Evolutionary conservation across 306 rosid genomes (phyloP), one percentile per base, ranked within the genome.

Genomic region (Quercus robur): DNA sequence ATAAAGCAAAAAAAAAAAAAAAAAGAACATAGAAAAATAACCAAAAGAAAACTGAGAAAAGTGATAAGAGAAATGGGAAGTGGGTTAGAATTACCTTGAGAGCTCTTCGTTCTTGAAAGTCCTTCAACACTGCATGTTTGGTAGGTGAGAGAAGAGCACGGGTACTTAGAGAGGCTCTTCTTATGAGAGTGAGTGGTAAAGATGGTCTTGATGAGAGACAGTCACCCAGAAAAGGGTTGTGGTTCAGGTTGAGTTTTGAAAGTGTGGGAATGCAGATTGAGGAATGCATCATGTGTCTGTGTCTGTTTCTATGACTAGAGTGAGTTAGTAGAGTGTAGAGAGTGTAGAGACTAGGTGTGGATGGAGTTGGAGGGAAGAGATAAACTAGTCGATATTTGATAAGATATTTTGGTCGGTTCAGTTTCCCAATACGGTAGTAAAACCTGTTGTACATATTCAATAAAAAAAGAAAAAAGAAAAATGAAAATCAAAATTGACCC

Each of bases 51-150:
- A 41, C 77, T 15, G 15, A n/a, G 52, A 66, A 15, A 52, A 19
- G 1, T 17, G 46, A 73, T 5, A 3, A 52, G 28, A 21, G 46
- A 12, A 77, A 56, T 1, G 31, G 17, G 30, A 77, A 68, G 33
- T 44, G 79, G 44, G 44, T 62, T 78, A 38, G 33, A 21, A 71
- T 74, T 75, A 94, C 99, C 95, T 94, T 94, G 83, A 94, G 97
- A 73, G 99, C 97, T 73, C 78, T 87, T 70, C 88, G 81, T 44
- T 94, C 84, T 13, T 84, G 89, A 76, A 94, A 92, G 23, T 86
- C 93, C 78, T 87, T 90, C 80, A 94, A 77, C 67, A 94, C 92
- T 54, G 78, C 51, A 73, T 91, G 88, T 81, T 90, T 92, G 38
- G 93, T 38, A 9, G 75, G 51, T 1, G 30, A 15, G 23, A 88